Evolutionary conservation across 345 rosid species (phyloP).

Genomic region (Eucalyptus viminalis): DNA sequence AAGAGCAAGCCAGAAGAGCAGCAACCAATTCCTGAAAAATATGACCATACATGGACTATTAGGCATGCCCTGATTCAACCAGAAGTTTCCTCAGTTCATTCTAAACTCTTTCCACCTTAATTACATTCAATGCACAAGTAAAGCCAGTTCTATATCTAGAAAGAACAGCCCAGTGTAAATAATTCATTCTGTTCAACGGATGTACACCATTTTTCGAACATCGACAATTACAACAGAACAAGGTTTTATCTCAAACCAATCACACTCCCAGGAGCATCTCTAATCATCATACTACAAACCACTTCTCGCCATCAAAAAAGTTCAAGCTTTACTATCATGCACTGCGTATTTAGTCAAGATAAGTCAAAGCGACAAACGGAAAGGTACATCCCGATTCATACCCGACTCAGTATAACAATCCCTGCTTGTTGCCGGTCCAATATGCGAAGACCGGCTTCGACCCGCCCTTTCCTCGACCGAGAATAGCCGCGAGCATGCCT

Average conservation of each 20-base stretch:
- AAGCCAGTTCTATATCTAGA: neutral
- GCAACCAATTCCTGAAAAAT: slow-evolving; percentile 69
- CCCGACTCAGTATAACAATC: slow-evolving; percentile 77
- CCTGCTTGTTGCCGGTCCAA: slow-evolving; percentile 59
- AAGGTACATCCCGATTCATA: neutral
- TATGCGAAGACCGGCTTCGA: slow-evolving; percentile 43
- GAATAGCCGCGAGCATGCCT: slow-evolving; percentile 24
- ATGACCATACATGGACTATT: neutral
- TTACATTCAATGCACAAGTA: neutral
- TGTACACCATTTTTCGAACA: neutral
- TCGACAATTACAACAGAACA: neutral
- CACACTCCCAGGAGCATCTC: neutral
- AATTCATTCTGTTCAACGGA: neutral
- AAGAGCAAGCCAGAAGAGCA: slow-evolving; percentile 75
- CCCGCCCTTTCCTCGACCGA: neutral
- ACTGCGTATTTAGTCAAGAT: accelerated
- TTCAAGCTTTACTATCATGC: neutral
- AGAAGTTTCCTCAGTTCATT: neutral
- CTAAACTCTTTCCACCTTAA: neutral
- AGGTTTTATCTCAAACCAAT: neutral
- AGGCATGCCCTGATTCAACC: neutral
- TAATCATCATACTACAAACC: neutral
- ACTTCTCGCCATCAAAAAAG: neutral
- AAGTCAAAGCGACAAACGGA: neutral
- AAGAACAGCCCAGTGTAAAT: neutral